phyloP scores from a whole-genome alignment of 140 eudicot species.

The Eryngium alpinum region DNA sequence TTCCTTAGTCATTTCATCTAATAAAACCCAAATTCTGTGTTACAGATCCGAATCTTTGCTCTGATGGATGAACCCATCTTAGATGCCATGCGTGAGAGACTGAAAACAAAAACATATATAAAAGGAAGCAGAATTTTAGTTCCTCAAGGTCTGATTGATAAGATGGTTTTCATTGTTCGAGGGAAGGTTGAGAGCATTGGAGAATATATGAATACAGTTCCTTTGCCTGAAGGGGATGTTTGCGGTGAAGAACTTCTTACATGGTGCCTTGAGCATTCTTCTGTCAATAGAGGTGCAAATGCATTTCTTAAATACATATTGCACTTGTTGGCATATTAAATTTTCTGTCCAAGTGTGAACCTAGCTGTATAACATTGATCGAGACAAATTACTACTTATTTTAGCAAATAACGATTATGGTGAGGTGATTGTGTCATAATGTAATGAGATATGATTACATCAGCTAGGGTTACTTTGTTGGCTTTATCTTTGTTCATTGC shows the following conservation, averaged over 20 bases:
- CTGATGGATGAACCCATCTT: constrained; percentile 63
- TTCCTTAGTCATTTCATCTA: not conserved
- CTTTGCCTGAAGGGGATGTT: constrained; percentile 57
- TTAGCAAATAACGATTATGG: not conserved
- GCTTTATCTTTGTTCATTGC: not conserved
- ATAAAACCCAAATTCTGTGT: not conserved
- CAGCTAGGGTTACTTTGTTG: not conserved
- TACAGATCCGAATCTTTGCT: constrained; percentile 64
- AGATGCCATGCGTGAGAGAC: constrained; percentile 75
- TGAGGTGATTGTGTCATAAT: not conserved
- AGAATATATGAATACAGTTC: constrained; percentile 39
- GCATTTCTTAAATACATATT: not conserved
- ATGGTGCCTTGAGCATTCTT: constrained; percentile 76
- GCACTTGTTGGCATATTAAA: not conserved
- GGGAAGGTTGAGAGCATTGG: constrained; percentile 70
- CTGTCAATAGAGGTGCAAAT: constrained; percentile 51
- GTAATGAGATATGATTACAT: not conserved
- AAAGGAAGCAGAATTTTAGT: constrained; percentile 54
- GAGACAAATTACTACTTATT: not conserved
- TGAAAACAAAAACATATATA: constrained; percentile 65
- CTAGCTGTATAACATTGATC: not conserved
- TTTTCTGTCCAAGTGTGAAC: not conserved
- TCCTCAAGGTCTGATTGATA: constrained; percentile 55
- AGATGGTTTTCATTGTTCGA: constrained; percentile 81
- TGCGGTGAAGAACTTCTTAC: constrained; percentile 88